Base-by-base conservation (phyloP, 1,284 basidiomycete genomes). In the Sanguinoderma infundibulare region DNA sequence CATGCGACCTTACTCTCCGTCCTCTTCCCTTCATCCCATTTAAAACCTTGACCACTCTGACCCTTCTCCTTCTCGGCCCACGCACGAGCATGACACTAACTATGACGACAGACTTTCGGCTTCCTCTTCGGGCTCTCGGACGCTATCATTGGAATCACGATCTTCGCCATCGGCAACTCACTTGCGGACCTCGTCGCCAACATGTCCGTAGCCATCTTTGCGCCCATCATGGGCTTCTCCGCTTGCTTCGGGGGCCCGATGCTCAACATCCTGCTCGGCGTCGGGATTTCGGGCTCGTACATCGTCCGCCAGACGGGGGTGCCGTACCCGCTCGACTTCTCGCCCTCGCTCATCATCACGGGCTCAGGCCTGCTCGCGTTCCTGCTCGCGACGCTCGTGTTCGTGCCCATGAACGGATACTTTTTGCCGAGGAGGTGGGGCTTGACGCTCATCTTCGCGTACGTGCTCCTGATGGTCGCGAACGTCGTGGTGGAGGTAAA, bases 141-240 rank as follows among this genome's bases (percentile, higher is more conserved):
- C 73, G 96, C 97, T 28, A 97, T 99, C 72, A 92, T 99, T 56
- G 97, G 97, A 3, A 79, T 98, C 53, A 98, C 96, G 0, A 90
- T 99, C 65, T 99, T 99, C 71, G 97, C 96, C 0, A 85, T 98
- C 35, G 97, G 97, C 24, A 98, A 98, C 77, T 96, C 94, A 34
- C 85, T 98, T 7, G 97, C 96, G 1, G 97, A 99, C 76, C 85
- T 98, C 20, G 96, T 99, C 2, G 96, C 97, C 36, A 98, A 99
- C 77, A 91, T 95, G 77, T 96, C 94, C 52, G 94, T 95, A 8
- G 95, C 95, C 20, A 90, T 89, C 32, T 92, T 92, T 70, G 90
- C 91, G 12, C 91, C 91, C 28, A 87, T 92, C 70, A 95, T 95
- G 94, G 94, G 90, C 22, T 95, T 97, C 76, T 93, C 94, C 7